Percentiles rank a stretch among this genome's conserved stretches.
phyloP scores from a whole-genome alignment of 106 monocot genomes.

The Dendrobium catenatum region DNA sequence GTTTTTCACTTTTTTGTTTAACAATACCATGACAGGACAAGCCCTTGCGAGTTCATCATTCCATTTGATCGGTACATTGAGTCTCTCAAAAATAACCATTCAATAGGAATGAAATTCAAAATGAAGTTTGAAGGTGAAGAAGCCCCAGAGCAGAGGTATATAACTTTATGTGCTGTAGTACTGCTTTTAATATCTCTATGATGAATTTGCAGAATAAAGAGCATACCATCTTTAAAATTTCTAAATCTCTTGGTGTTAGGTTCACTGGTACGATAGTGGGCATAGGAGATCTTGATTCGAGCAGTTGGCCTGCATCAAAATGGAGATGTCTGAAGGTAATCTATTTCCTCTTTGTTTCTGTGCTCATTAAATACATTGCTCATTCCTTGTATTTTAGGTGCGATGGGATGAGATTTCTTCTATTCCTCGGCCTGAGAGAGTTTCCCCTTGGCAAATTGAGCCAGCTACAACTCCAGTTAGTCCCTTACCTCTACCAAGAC shows the following conservation, averaged over 20 bases:
- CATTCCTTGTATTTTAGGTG: conserved; percentile 25
- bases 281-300: conserved; percentile 34
- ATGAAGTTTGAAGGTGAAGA: conserved; percentile 75
- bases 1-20: too few species aligned
- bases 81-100: conserved; percentile 42
- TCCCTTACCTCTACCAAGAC: conserved; percentile 25
- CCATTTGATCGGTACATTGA: conserved; percentile 56
- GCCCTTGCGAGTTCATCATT: conserved; percentile 54
- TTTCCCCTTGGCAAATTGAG: conserved; percentile 64
- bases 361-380: background rate
- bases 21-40: conserved; percentile 28
- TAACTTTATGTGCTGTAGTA: background rate
- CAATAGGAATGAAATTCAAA: conserved; percentile 60
- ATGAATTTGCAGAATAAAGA: background rate
- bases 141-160: conserved; percentile 67
- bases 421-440: conserved; percentile 49
- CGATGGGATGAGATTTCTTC: conserved; percentile 62
- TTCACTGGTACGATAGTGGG: conserved; percentile 66
- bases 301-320: conserved; percentile 48
- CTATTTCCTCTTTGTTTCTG: background rate
- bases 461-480: conserved; percentile 28
- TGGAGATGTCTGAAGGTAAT: conserved; percentile 58
- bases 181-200: too few species aligned
- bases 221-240: background rate
- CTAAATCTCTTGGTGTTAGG: conserved; percentile 11